Conservation (phyloP, 2,329 filamentous ascomycete species). For the Pseudogymnoascus sp. region DNA sequence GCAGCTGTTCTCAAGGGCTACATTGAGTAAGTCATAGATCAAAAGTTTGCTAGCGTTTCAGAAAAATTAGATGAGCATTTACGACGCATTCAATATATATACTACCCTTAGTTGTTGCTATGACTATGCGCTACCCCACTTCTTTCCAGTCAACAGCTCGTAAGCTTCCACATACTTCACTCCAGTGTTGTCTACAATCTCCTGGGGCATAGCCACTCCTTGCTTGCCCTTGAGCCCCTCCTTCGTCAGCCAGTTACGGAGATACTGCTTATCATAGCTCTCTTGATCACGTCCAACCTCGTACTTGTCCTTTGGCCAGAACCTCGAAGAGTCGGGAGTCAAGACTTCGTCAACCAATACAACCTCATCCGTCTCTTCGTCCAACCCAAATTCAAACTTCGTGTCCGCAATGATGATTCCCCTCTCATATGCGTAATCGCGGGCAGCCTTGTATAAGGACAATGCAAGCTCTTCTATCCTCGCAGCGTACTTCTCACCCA, state of each 20-base stretch:
- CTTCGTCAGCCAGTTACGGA: slow-evolving; percentile 72
- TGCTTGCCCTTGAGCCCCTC: slow-evolving; percentile 68
- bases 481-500: slow-evolving; percentile 51
- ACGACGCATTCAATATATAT: background rate
- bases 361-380: slow-evolving; percentile 49
- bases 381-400: slow-evolving; percentile 65
- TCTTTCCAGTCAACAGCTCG: slow-evolving; percentile 55
- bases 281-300: slow-evolving; percentile 65
- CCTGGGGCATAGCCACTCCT: slow-evolving; percentile 62
- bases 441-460: slow-evolving; percentile 49
- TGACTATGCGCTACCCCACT: slow-evolving; percentile 30
- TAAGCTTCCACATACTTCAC: slow-evolving; percentile 71
- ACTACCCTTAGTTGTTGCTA: background rate
- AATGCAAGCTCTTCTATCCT: slow-evolving; percentile 51
- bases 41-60: background rate
- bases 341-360: slow-evolving; percentile 66
- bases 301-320: slow-evolving; percentile 73
- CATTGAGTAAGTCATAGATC: slow-evolving; percentile 31
- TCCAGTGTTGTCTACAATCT: slow-evolving; percentile 60
- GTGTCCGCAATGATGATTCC: slow-evolving; percentile 68
- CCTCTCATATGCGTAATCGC: slow-evolving; percentile 44
- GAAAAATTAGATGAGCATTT: slow-evolving; percentile 5
- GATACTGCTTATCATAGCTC: slow-evolving; percentile 81
- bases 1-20: slow-evolving; percentile 85
- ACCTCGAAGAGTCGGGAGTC: slow-evolving; percentile 75